A percentile compares a stretch with the other conserved stretches of the same genome.
phyloP scores from a whole-genome alignment of 2,329 filamentous ascomycete genomes.

The Xylariaceae sp. region DNA sequence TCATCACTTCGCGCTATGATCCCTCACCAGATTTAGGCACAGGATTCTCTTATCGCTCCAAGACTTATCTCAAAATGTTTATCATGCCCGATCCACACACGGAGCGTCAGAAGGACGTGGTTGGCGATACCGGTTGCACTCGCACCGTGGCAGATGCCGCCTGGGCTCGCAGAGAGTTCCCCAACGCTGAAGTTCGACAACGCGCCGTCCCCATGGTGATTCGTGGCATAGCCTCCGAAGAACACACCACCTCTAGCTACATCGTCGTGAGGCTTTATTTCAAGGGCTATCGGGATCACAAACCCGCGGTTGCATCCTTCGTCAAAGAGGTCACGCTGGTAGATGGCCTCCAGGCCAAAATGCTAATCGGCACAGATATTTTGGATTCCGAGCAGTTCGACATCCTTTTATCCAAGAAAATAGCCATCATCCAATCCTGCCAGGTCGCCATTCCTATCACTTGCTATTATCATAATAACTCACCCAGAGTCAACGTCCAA shows the following conservation, averaged over 20 bases:
- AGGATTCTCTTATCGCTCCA: background rate
- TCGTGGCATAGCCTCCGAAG: background rate
- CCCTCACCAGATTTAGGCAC: background rate
- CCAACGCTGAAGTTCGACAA: background rate
- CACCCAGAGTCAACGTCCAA: no score
- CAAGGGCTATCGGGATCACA: background rate
- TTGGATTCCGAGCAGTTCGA: background rate
- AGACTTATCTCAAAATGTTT: background rate
- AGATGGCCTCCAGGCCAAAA: background rate
- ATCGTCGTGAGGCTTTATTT: background rate
- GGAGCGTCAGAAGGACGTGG: background rate
- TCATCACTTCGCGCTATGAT: background rate
- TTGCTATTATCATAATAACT: no score
- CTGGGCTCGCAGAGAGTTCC: background rate
- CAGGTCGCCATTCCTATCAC: background rate
- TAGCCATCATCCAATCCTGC: background rate
- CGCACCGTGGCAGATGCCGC: background rate
- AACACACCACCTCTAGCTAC: background rate
- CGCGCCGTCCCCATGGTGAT: background rate
- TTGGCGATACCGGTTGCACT: background rate
- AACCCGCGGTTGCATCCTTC: background rate
- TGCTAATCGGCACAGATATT: constrained; percentile 1
- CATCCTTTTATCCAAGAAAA: background rate
- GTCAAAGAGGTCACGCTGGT: background rate
- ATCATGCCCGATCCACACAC: background rate